Evolutionary conservation across 176 grass and related monocot species (phyloP).

Genomic region (Carex myosuroides): DNA sequence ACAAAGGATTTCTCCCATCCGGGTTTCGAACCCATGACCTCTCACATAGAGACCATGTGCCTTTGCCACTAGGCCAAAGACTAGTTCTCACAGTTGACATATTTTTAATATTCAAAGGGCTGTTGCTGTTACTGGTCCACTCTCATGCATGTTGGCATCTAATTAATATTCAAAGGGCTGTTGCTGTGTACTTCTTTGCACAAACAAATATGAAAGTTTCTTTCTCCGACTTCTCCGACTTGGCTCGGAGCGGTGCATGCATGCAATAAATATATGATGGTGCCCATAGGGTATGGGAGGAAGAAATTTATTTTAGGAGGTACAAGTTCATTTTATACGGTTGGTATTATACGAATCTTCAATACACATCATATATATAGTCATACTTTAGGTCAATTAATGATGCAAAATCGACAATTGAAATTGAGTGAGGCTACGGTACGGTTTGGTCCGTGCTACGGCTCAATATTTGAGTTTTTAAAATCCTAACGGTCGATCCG

Average conservation of each 20-base stretch:
- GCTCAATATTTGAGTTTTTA: too few relatives aligned
- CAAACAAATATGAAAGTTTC: background rate
- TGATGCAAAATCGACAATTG: too few relatives aligned
- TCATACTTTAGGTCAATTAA: too few relatives aligned
- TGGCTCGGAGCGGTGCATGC: background rate
- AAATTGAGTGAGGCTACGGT: too few relatives aligned
- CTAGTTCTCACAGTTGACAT: conserved; percentile 9
- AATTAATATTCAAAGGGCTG: background rate
- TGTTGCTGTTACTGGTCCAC: background rate
- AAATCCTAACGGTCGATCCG: too few relatives aligned
- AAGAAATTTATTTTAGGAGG: background rate
- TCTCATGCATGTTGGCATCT: background rate
- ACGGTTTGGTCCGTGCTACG: too few relatives aligned
- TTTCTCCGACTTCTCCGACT: background rate
- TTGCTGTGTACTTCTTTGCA: background rate
- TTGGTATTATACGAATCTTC: too few relatives aligned
- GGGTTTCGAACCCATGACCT: too few relatives aligned
- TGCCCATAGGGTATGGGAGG: background rate
- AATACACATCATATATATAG: too few relatives aligned
- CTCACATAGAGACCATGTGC: too few relatives aligned
- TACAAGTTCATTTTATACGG: background rate
- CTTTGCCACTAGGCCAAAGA: too few relatives aligned
- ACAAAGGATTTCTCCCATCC: too few relatives aligned
- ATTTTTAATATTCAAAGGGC: background rate
- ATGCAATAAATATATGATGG: background rate